Percentiles rank a stretch among this genome's conserved stretches.
Evolutionary conservation across 1,139 yeast species (phyloP).

Genomic region (Saccharomyces hybrid): DNA sequence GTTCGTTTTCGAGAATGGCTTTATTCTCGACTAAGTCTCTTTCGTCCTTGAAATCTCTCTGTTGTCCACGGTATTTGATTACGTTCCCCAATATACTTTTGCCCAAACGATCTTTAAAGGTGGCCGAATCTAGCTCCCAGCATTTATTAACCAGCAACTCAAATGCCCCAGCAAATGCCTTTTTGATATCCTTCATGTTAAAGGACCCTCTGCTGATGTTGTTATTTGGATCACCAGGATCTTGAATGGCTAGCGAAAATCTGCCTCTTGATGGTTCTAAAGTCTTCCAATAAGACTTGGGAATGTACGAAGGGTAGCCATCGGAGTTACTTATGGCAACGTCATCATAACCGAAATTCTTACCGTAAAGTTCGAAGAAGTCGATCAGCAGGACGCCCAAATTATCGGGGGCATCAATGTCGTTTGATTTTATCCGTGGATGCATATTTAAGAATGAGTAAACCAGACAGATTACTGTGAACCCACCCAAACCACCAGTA

Average conservation of each 20-base stretch:
- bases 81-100: constrained; percentile 76
- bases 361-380: constrained; percentile 91
- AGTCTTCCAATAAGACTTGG: constrained; percentile 48
- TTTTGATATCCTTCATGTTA: constrained; percentile 71
- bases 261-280: constrained; percentile 47
- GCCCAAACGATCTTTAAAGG: constrained; percentile 63
- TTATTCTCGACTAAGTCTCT: constrained; percentile 55
- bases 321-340: constrained; percentile 58
- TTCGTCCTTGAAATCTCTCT: constrained; percentile 75
- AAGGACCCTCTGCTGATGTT: constrained; percentile 84
- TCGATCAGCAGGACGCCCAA: constrained; percentile 85
- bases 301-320: constrained; percentile 48
- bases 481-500: constrained; percentile 94
- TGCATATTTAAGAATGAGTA: constrained; percentile 76
- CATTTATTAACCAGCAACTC: constrained; percentile 71
- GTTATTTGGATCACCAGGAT: constrained; percentile 77
- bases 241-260: constrained; percentile 74
- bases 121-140: constrained; percentile 48
- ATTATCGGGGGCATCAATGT: constrained; percentile 64
- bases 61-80: constrained; percentile 66
- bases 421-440: constrained; percentile 64
- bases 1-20: constrained; percentile 39
- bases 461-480: constrained; percentile 80
- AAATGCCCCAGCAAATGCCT: constrained; percentile 88
- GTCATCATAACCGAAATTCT: constrained; percentile 79